phyloP scores from a whole-genome alignment of 495 filamentous ascomycete genomes.

The Wilcoxina mikolae region DNA sequence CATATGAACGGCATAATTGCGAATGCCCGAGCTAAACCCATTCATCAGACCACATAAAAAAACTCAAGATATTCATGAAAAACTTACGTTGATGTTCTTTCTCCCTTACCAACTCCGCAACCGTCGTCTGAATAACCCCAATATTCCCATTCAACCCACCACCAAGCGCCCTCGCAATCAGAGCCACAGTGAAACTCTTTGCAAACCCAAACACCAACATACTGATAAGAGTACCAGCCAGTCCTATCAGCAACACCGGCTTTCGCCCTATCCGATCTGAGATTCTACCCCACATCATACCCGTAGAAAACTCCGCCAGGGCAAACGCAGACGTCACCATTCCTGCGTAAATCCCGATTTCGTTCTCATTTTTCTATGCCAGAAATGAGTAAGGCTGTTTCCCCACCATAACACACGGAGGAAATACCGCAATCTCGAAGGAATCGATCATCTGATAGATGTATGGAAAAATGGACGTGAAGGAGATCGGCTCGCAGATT shows the following conservation, averaged over 20 bases:
- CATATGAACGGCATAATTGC: slow-evolving; percentile 96
- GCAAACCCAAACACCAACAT: slow-evolving; percentile 91
- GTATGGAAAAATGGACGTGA: slow-evolving; percentile 99
- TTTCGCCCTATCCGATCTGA: slow-evolving; percentile 89
- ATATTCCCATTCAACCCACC: slow-evolving; percentile 90
- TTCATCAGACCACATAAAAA: too few relatives aligned
- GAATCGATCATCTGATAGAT: slow-evolving; percentile 95
- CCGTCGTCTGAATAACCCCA: slow-evolving; percentile 86
- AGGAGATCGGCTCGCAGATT: slow-evolving; percentile 96
- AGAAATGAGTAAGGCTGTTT: slow-evolving; percentile 5
- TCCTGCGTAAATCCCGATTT: slow-evolving; percentile 84
- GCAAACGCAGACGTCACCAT: slow-evolving; percentile 96
- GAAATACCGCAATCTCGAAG: slow-evolving; percentile 55
- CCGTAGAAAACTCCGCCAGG: slow-evolving; percentile 82
- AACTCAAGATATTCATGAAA: too few relatives aligned
- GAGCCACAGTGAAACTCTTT: slow-evolving; percentile 62
- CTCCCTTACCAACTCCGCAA: slow-evolving; percentile 78
- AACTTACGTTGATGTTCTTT: slow-evolving; percentile 77
- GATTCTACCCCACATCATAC: slow-evolving; percentile 80
- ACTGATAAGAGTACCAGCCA: slow-evolving; percentile 80
- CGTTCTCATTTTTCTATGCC: slow-evolving; percentile 43
- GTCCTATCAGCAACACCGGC: slow-evolving; percentile 73
- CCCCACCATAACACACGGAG: not conserved
- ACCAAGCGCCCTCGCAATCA: slow-evolving; percentile 76
- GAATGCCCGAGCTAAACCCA: slow-evolving; percentile 58